Evolutionary conservation across 2,329 filamentous ascomycete species (phyloP).

Genomic region (Phoma sp.): DNA sequence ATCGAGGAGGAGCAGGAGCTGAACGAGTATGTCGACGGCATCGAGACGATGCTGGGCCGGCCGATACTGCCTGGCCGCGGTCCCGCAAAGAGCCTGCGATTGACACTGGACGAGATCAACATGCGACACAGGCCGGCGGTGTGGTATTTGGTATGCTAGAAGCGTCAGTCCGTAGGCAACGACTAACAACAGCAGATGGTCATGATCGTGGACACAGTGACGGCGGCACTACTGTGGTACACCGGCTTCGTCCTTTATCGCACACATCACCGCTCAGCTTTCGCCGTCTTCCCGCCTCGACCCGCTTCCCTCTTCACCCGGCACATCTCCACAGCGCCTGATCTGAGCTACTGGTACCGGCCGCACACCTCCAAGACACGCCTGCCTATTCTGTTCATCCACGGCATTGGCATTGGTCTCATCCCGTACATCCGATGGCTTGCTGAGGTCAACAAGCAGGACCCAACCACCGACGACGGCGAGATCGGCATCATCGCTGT

Average conservation of each 20-base stretch:
- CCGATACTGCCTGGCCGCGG: conserved; percentile 63
- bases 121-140: conserved; percentile 66
- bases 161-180: background rate
- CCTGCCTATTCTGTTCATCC: conserved; percentile 70
- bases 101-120: conserved; percentile 69
- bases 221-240: conserved; percentile 52
- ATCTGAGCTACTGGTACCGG: conserved; percentile 69
- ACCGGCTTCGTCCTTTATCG: conserved; percentile 62
- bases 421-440: conserved; percentile 68
- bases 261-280: conserved; percentile 50
- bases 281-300: conserved; percentile 65
- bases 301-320: conserved; percentile 57
- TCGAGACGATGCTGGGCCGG: conserved; percentile 61
- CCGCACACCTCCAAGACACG: conserved; percentile 65
- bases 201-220: conserved; percentile 59
- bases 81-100: conserved; percentile 62
- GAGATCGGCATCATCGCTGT: conserved; percentile 69
- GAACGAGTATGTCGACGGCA: conserved; percentile 60
- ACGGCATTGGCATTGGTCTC: conserved; percentile 74
- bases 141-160: conserved; percentile 65
- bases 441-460: conserved; percentile 54
- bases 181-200: conserved; percentile 47
- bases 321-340: conserved; percentile 56
- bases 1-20: conserved; percentile 56
- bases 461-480: conserved; percentile 44